Base-by-base conservation (phyloP, 192 early-diverging fungal species). In the Phlyctochytrium arcticum region DNA sequence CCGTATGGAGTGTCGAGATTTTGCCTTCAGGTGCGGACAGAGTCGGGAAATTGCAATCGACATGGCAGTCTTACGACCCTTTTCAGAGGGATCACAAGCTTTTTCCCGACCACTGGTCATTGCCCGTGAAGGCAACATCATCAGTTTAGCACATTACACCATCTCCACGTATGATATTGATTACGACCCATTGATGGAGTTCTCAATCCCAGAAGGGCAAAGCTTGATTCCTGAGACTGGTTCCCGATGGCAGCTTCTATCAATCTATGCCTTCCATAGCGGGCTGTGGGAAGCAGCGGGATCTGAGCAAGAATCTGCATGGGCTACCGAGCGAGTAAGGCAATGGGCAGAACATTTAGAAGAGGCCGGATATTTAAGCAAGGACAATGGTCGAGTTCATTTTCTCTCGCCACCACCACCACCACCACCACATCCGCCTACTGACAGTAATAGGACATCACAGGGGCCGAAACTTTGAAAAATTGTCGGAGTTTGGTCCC, bases 151-250 rank as follows among this genome's bases (percentile, higher is more conserved):
- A 12, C 23, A 35, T 47, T 62, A 50, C 48, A 62, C 60, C n/a
- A 31, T 62, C 23, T 49, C 47, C 44, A 33, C n/a, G 0, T 62
- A 62, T 44, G 60, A 62, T 31, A 31, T 62, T 10, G 60, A 62
- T 26, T 62, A 62, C 48, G 47, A 62, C 60, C 60, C 60, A 21
- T 27, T 62, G 19, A 27, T 50, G 6, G 60, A 62, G 29, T n/a
- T 59, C 21, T 7, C 7, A 6, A 44, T 46, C 36, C n/a, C n/a
- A n/a, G n/a, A n/a, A n/a, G n/a, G n/a, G n/a, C n/a, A n/a, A n/a
- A 15, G 7, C 48, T 8, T 7, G 7, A 15, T 24, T 24, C n/a
- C 48, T 50, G 9, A 8, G 21, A 30, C 30, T 35, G 2, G 15
- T 3, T 34, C 55, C 27, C 12, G 15, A 17, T 57, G 55, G 55